Percentiles rank a stretch among this genome's conserved stretches.
Evolutionary conservation across 2,329 filamentous ascomycete species (phyloP).

Genomic region (Phialophora chinensis): DNA sequence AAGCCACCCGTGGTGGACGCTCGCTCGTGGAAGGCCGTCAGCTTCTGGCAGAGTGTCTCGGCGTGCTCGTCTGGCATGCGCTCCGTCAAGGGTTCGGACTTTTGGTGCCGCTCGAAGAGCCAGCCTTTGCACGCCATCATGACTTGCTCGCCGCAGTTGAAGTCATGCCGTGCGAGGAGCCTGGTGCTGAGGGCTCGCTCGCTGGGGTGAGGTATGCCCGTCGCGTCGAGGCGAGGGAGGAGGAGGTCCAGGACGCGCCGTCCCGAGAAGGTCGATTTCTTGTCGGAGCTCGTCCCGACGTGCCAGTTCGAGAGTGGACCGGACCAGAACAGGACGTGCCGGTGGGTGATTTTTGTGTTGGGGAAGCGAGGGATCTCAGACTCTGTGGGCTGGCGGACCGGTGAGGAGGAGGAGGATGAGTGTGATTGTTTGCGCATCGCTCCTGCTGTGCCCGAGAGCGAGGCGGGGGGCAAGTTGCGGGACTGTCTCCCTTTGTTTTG

Average conservation of each 20-base stretch:
- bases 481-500: neutral
- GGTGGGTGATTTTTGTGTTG: conserved; percentile 54
- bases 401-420: neutral
- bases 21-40: conserved; percentile 3
- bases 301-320: conserved; percentile 81
- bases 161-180: conserved; percentile 21
- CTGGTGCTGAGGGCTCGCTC: conserved; percentile 2
- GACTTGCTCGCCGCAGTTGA: conserved; percentile 31
- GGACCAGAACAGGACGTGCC: conserved; percentile 91
- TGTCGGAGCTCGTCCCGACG: neutral
- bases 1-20: no score
- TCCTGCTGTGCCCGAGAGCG: no score
- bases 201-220: conserved; percentile 17
- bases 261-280: conserved; percentile 13
- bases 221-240: conserved; percentile 14
- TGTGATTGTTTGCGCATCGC: no score
- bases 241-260: conserved; percentile 13
- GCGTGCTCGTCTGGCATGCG: neutral
- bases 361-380: neutral
- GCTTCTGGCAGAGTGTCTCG: neutral
- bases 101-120: conserved; percentile 21
- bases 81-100: neutral
- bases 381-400: neutral
- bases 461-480: no score
- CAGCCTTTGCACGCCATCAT: conserved; percentile 34